phyloP scores from a whole-genome alignment of 192 early-diverging fungal species.

The Thamnidium elegans region DNA sequence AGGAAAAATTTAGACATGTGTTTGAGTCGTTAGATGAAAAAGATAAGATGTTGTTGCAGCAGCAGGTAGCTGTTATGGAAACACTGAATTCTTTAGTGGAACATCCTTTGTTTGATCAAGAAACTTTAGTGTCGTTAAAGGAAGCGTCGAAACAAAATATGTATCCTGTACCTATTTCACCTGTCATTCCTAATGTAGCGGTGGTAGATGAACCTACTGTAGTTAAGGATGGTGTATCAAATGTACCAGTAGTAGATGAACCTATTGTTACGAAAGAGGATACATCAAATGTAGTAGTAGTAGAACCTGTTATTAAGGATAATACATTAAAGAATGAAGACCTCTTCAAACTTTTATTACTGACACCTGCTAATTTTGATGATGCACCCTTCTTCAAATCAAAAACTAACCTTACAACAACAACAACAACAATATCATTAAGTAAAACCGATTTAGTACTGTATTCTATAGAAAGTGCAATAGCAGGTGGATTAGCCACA shows the following conservation, averaged over 20 bases:
- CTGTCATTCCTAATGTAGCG: background rate
- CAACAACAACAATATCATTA: slow-evolving; percentile 1
- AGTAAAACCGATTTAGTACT: slow-evolving; percentile 17
- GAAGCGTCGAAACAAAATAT: background rate
- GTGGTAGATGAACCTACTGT: background rate
- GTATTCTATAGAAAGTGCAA: slow-evolving; percentile 36
- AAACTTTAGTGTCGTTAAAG: background rate
- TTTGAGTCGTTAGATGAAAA: slow-evolving; percentile 35
- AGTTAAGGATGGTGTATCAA: background rate
- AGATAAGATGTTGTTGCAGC: slow-evolving; percentile 35
- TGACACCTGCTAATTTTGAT: background rate
- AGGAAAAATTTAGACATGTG: slow-evolving; percentile 31
- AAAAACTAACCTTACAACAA: too few species aligned
- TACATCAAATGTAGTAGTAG: background rate
- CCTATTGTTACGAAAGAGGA: background rate
- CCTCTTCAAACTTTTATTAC: background rate
- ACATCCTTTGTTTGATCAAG: slow-evolving; percentile 3
- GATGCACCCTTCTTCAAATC: background rate
- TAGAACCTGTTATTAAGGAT: background rate
- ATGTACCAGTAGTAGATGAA: background rate
- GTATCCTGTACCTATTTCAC: background rate
- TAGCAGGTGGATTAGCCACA: slow-evolving; percentile 34
- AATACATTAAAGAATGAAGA: background rate
- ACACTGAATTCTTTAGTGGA: slow-evolving; percentile 14
- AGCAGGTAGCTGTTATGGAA: slow-evolving; percentile 29